Conservation (phyloP, 306 rosid genomes). For the Luffa acutangula region DNA sequence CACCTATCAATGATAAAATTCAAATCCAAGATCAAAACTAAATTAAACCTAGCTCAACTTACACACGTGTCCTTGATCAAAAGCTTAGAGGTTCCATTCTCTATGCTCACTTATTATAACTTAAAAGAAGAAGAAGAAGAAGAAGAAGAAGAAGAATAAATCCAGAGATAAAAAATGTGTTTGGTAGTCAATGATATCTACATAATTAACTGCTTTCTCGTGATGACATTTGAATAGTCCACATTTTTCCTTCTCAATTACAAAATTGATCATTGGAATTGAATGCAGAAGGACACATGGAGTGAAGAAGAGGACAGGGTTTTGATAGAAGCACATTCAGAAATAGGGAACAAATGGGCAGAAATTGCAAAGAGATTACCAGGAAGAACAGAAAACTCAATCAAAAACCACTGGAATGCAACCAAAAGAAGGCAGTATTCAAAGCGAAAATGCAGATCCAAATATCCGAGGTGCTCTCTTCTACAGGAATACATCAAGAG, state of each 20-base stretch:
- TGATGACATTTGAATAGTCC: neutral
- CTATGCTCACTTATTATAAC: too few relatives aligned
- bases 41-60: too few relatives aligned
- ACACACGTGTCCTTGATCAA: too few relatives aligned
- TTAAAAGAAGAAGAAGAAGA: too few relatives aligned
- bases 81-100: too few relatives aligned
- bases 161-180: too few relatives aligned
- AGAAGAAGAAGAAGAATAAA: too few relatives aligned
- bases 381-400: conserved; percentile 93
- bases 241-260: neutral
- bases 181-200: too few relatives aligned
- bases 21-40: too few relatives aligned
- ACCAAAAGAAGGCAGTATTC: conserved; percentile 88
- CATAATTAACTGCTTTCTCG: too few relatives aligned
- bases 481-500: conserved; percentile 75
- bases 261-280: neutral
- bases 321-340: conserved; percentile 61
- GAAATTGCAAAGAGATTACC: conserved; percentile 81
- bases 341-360: conserved; percentile 96
- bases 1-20: too few relatives aligned
- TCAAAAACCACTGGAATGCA: conserved; percentile 96
- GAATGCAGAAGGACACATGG: conserved; percentile 78
- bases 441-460: conserved; percentile 72
- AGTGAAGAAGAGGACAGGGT: conserved; percentile 76
- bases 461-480: conserved; percentile 59